Base-by-base conservation (phyloP, 2,329 filamentous ascomycete species). In the Pseudopithomyces chartarum region DNA sequence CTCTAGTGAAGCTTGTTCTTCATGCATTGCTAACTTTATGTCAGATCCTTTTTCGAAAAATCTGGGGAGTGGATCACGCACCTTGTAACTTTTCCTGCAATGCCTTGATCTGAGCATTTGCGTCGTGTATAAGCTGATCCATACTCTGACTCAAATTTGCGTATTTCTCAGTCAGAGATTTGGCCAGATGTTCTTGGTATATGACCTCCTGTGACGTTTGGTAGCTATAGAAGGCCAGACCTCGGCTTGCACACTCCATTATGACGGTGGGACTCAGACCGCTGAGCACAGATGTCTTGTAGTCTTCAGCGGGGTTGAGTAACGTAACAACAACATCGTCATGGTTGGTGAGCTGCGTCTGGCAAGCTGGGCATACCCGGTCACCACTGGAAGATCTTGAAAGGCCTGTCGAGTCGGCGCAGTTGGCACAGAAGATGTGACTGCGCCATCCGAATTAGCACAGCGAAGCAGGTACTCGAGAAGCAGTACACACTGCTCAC, bases 231-330 rank as follows among this genome's bases (percentile, higher is more conserved):
- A 97, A 97, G 32, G 84, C 86, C 61, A 97, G 76, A 1, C 89
- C 92, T 63, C 90, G 84, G 5, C 89, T 87, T 20, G 91, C 90
- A 74, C 92, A 96, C 66, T 97, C 93, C 84, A 96, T 92, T 61
- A 97, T 90, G 29, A 88, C 82, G 33, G 84, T 88, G 0, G 94
- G 94, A 58, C 87, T 90, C 1, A 97, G 78, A 0, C 94, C 94
- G 68, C 90, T 92, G 11, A 97, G 80, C 0, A 96, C 85, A 58
- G 88, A 93, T 0, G 90, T 92, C 75, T 96, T 96, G 80, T 95
- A 96, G 63, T 96, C 92, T 67, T 97, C 93, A 0, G 87, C 88
- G 0, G 92, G 92, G 58, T 88, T 90, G 39, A 97, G 81, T 29
- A 87, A 83, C 1, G 88, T 85, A 19, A 88, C 81, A 10, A 90